phyloP scores from a whole-genome alignment of 1,139 yeast genomes.

The Saccharomyces hybrid region DNA sequence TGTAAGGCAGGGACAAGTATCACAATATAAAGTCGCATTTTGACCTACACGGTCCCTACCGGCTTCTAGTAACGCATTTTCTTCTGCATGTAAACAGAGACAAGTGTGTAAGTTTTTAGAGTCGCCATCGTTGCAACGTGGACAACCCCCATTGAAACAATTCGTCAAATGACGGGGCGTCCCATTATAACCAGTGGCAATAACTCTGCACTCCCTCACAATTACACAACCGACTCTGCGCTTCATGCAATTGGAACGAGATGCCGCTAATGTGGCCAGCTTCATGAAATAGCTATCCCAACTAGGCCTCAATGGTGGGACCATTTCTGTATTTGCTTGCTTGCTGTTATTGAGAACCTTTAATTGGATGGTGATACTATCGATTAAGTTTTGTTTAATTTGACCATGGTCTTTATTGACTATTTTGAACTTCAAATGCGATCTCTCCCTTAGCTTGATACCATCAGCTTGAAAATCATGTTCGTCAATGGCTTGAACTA shows the following conservation, averaged over 20 bases:
- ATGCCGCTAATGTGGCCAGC: constrained; percentile 86
- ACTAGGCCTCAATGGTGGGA: constrained; percentile 68
- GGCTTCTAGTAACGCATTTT: constrained; percentile 87
- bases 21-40: constrained; percentile 68
- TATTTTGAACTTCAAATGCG: constrained; percentile 21
- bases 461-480: constrained; percentile 16
- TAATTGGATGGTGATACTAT: constrained; percentile 13
- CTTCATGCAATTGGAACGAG: constrained; percentile 93
- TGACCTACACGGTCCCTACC: constrained; percentile 81
- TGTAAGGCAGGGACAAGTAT: constrained; percentile 94
- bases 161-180: constrained; percentile 83
- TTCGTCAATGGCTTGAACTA: constrained; percentile 13
- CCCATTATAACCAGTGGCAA: constrained; percentile 96
- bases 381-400: constrained; percentile 9
- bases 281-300: constrained; percentile 97
- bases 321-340: constrained; percentile 11
- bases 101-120: constrained; percentile 78
- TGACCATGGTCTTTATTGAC: constrained; percentile 6
- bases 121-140: constrained; percentile 63
- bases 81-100: constrained; percentile 92
- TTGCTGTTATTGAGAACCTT: constrained; percentile 5
- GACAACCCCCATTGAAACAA: constrained; percentile 94
- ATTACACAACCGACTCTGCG: constrained; percentile 93
- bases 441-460: constrained; percentile 19
- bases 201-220: constrained; percentile 74